phyloP scores from a whole-genome alignment of 1,284 basidiomycete genomes.

The Naganishia liquefaciens region DNA sequence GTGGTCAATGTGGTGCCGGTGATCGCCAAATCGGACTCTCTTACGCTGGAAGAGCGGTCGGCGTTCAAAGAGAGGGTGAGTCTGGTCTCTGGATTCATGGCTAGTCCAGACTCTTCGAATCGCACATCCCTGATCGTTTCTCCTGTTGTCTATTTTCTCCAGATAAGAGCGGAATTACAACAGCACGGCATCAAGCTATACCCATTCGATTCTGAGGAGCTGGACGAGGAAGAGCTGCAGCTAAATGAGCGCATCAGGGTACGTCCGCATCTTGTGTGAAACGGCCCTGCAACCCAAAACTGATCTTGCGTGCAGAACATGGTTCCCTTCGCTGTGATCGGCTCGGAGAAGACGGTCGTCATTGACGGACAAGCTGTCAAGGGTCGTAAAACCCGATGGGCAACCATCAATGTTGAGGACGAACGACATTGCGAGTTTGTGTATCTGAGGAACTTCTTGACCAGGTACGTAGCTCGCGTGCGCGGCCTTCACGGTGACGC shows the following conservation, averaged over 20 bases:
- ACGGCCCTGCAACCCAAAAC: neutral
- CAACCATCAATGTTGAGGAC: constrained; percentile 96
- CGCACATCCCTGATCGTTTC: neutral
- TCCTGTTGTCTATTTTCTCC: constrained; percentile 12
- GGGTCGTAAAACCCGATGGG: constrained; percentile 96
- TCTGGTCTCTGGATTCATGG: neutral
- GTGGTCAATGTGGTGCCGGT: constrained; percentile 99
- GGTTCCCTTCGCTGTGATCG: constrained; percentile 95
- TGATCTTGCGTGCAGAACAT: constrained; percentile 63
- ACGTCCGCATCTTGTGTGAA: constrained; percentile 44
- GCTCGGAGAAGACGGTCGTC: constrained; percentile 89
- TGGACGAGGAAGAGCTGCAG: constrained; percentile 80
- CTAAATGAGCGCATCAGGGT: constrained; percentile 90
- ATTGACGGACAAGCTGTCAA: constrained; percentile 94
- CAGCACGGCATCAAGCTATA: constrained; percentile 93
- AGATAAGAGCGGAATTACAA: constrained; percentile 90
- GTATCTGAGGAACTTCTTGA: constrained; percentile 94
- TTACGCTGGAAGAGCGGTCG: constrained; percentile 90
- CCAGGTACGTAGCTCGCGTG: constrained; percentile 60
- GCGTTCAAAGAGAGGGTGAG: constrained; percentile 86
- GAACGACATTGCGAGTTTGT: constrained; percentile 97
- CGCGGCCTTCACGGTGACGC: neutral
- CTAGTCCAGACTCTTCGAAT: neutral
- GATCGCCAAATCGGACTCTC: constrained; percentile 95
- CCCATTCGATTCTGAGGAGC: constrained; percentile 96